Conservation (phyloP, 345 rosid genomes). For the Salix brachista region DNA sequence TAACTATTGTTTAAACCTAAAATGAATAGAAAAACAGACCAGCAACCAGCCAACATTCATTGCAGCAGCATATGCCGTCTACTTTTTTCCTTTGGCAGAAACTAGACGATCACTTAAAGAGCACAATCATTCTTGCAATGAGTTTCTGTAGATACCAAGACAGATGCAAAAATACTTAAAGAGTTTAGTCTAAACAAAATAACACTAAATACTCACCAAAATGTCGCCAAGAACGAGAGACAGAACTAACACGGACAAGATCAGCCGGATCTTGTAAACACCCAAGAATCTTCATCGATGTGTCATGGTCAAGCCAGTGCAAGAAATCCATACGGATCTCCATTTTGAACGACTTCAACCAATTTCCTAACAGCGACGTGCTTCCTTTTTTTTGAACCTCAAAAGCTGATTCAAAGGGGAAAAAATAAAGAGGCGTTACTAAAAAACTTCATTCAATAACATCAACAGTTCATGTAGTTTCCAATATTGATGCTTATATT, state of each 20-base stretch:
- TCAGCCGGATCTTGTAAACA: conserved; percentile 63
- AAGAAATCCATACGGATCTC: conserved; percentile 48
- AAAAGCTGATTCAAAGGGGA: background rate
- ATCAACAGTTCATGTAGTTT: background rate
- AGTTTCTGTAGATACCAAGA: background rate
- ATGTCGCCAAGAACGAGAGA: conserved; percentile 61
- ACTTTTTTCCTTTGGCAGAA: background rate
- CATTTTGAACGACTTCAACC: conserved; percentile 19
- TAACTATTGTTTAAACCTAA: background rate
- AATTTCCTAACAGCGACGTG: background rate
- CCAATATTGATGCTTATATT: background rate
- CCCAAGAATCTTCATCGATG: conserved; percentile 41
- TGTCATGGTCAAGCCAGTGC: conserved; percentile 41
- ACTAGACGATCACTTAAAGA: background rate
- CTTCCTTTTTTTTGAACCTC: background rate
- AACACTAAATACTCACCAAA: conserved; percentile 47
- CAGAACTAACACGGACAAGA: conserved; percentile 57
- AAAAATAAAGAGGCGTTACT: background rate
- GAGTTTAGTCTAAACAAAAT: background rate
- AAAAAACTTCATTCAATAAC: background rate
- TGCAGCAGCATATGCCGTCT: background rate
- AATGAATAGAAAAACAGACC: background rate
- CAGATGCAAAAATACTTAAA: background rate
- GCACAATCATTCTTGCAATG: background rate
- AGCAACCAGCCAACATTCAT: background rate